Base-by-base conservation (phyloP, 2,329 filamentous ascomycete genomes). In the Thielaviopsis euricoi region DNA sequence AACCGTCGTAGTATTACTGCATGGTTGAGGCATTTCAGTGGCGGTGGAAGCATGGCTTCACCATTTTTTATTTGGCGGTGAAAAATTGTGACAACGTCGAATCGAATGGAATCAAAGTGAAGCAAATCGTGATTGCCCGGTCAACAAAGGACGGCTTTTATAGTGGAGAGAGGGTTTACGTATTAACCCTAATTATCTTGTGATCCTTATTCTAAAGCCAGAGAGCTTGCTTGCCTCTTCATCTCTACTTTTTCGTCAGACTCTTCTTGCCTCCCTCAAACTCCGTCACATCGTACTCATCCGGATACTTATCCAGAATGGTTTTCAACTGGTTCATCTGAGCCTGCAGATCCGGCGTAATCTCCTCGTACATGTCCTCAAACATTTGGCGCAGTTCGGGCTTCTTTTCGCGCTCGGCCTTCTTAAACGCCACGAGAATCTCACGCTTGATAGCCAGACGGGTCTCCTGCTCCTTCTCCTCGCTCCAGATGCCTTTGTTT, bases 321-420 rank as follows among this genome's bases (percentile, higher is more conserved):
- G 80, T 77, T 67, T 75, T 86, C 65, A 97, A 73, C 71, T 90
- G 79, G 29, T 62, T 61, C 69, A 73, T 89, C 75, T 98, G 93
- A 49, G 73, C 77, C 68, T 76, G 79, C 61, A 86, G 74, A 64
- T 95, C 89, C 52, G 86, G 83, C 0, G 89, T 96, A 64, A 96
- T 64, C 52, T 89, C 80, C 68, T 93, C 89, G 70, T 96, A 98
- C 1, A 97, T 80, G 69, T 93, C 93, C 64, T 86, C 82, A 69
- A 97, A 97, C 74, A 89, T 82, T 58, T 76, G 68, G 52, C 79
- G 74, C 37, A 94, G 75, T 1, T 82, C 75, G 0, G 87, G 86
- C 68, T 87, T 89, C 78, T 87, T 89, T 70, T 86, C 83, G 68
- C 81, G 82, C 71, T 94, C 88, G 0, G 87, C 93, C 61, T 86